Evolutionary conservation across 1,284 basidiomycete genomes (phyloP), one percentile per base, ranked within the genome.

Genomic region (Cystobasidium sp.): DNA sequence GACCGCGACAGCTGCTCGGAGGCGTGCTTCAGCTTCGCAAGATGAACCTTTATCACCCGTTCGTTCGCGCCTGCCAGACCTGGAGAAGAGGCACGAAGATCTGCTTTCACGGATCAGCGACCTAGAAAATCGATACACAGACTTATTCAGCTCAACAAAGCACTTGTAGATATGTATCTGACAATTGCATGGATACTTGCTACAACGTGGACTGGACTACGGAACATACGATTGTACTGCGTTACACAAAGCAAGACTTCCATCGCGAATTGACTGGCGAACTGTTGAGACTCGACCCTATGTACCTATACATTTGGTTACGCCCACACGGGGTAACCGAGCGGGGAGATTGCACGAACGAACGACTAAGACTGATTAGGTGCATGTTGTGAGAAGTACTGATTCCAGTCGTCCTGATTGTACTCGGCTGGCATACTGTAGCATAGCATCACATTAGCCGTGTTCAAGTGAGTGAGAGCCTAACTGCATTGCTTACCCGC

Each of bases 31-130:
- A n/a, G 7, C 24, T 16, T 12, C 20, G 31, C 12, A 18, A 5
- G 41, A 37, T 20, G 64, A 39, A 6, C 39, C 24, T 3, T 1
- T 20, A 5, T 39, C 39, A 53, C 64, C 64, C 18, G 22, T 53
- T 8, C 18, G 16, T 10, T 22, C 47, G 49, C 47, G 64, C 18
- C 39, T 53, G 9, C 22, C 31, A 5, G 68, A 72, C 14, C 47
- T 78, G 20, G 70, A 77, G 56, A n/a, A 44, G 53, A 31, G 77
- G 47, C 78, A 78, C 14, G 31, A 51, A 20, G 68, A 65, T 24
- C 63, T 79, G 18, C 41, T 77, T 7, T 44, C 51, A 16, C 58
- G 73, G 16, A 18, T 78, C 9, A 77, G 75, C 14, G 73, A 64
- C 16, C 62, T 79, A 20, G 76, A 76, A n/a, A 47, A 51, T 39